Evolutionary conservation across 768 basidiomycete species (phyloP), one percentile per base, ranked within the genome.

Genomic region (Lactarius akahatsu): DNA sequence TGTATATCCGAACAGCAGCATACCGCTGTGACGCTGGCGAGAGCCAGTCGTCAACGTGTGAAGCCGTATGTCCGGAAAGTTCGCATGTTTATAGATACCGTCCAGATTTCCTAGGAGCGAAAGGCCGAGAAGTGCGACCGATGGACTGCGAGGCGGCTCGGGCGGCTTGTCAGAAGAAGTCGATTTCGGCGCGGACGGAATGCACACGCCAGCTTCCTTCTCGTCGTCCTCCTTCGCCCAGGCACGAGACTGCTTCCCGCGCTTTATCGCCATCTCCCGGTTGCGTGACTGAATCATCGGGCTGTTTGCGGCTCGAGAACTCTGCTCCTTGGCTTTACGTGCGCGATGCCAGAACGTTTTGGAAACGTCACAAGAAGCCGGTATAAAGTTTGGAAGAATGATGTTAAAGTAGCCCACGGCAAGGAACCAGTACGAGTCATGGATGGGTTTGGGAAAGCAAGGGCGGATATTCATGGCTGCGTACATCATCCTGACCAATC

Each of bases 71-170:
- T 65, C 68, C 4, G 83, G 81, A 77, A 83, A 92, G 1, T 76
- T 69, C 11, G 80, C 76, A 73, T 92, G 91, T 69, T 87, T 85
- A 78, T 93, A 94, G 36, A 88, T 89, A 3, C 85, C 88, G 73
- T 94, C 91, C 61, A 94, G 78, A 73, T 92, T 94, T 2, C 92
- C 92, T n/a, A 94, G 80, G 67, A 95, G 80, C 6, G 92, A 94
- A 55, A 93, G 76, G 0, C 92, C 92, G 65, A 93, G 82, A 57
- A 94, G 79, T 11, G 89, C 90, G 1, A 76, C 75, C 1, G 85
- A 86, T 28, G 90, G 86, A 67, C 38, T 32, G 73, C 56, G 8
- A 73, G 73, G 32, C 6, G 69, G 11, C 4, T 68, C 6, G n/a
- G 47, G 58, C 4, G 70, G 26, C 11, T 47, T 32, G 40, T 69